These are phyloP conservation scores for Helotiales sp. DNA, from an alignment of 2,329 filamentous ascomycete genomes.

Conservation along the genomic window DNA sequence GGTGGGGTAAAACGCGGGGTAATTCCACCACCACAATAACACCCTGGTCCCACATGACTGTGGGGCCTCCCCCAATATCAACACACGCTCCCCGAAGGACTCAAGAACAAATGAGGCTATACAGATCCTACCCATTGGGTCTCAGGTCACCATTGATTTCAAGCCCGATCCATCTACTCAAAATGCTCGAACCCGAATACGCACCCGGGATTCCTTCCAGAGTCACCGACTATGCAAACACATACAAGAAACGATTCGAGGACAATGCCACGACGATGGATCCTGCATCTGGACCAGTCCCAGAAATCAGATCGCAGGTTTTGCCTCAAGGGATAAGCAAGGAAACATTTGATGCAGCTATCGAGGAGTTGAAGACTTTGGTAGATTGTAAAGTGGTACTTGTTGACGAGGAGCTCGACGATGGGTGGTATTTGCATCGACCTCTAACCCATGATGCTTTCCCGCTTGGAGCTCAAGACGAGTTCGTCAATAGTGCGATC, in stretches of 20 bases:
- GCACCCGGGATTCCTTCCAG: not conserved
- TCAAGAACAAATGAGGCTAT: not conserved
- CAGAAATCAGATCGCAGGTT: not conserved
- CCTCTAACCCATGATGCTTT: slow-evolving; percentile 48
- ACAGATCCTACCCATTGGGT: too few relatives aligned
- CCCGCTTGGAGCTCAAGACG: slow-evolving; percentile 49
- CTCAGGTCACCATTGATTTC: too few relatives aligned
- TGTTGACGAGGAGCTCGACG: not conserved
- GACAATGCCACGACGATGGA: not conserved
- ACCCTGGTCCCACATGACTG: not conserved
- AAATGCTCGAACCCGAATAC: not conserved
- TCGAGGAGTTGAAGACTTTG: not conserved
- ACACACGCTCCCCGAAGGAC: not conserved
- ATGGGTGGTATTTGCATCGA: not conserved
- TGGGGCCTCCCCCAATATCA: not conserved
- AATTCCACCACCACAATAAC: not conserved
- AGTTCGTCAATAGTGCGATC: slow-evolving; percentile 50
- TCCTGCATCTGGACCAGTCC: not conserved
- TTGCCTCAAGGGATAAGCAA: not conserved
- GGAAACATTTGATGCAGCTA: not conserved
- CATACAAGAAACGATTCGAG: not conserved
- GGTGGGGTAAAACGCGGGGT: not conserved
- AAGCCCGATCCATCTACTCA: too few relatives aligned
- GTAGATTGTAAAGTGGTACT: not conserved
- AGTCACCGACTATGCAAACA: not conserved